Conservation (phyloP, 1,284 basidiomycete species). For the Athelia psychrophila region DNA sequence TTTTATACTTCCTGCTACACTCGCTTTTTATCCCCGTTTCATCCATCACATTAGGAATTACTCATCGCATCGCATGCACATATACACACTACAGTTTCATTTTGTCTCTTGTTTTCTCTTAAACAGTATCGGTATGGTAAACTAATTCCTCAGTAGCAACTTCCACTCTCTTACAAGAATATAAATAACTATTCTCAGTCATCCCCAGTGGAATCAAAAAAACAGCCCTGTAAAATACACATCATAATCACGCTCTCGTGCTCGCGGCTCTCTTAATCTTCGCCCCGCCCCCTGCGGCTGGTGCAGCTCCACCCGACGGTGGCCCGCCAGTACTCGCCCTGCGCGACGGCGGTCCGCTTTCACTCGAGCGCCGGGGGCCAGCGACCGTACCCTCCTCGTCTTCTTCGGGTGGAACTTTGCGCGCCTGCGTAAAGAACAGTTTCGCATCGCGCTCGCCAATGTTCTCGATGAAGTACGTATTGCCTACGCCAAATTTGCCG, state of each 20-base stretch:
- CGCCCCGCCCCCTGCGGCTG: background rate
- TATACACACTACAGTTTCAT: too few relatives aligned
- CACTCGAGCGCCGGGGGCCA: slow-evolving; percentile 4
- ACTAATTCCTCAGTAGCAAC: too few relatives aligned
- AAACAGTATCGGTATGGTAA: too few relatives aligned
- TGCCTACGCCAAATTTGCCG: slow-evolving; percentile 50
- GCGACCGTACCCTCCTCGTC: background rate
- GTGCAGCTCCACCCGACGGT: background rate
- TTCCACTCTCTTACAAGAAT: too few relatives aligned
- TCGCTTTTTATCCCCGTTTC: too few relatives aligned
- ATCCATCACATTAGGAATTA: too few relatives aligned
- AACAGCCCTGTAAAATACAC: too few relatives aligned
- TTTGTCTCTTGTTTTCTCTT: too few relatives aligned
- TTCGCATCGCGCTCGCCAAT: slow-evolving; percentile 77
- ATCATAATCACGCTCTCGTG: background rate
- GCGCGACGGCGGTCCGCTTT: background rate
- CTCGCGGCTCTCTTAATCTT: background rate
- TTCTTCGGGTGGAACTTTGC: slow-evolving; percentile 50
- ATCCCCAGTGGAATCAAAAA: too few relatives aligned
- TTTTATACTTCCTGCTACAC: too few relatives aligned
- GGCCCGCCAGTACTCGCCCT: background rate
- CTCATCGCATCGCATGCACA: too few relatives aligned
- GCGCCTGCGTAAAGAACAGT: slow-evolving; percentile 92
- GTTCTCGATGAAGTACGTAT: slow-evolving; percentile 89
- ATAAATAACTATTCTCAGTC: too few relatives aligned